Base-by-base conservation (phyloP, 2,329 filamentous ascomycete species). In the Trichoderma arundinaceum region DNA sequence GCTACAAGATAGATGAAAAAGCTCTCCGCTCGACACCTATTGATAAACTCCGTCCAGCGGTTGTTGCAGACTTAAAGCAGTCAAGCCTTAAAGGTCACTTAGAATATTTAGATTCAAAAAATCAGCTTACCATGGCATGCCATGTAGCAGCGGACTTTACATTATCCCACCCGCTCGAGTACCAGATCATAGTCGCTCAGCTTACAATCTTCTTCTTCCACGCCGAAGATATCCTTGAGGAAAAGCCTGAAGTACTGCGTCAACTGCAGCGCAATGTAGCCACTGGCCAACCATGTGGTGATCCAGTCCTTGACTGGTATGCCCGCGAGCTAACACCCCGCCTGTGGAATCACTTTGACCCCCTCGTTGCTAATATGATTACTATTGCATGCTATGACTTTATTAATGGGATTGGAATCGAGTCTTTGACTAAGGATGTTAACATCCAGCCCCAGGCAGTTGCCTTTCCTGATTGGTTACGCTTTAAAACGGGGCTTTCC, bases 161-260 rank as follows among this genome's bases (percentile, higher is more conserved):
- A 35, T 32, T 28, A 33, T 52, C 48, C 2, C 48, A 52, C 15
- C 48, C 48, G 2, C 28, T 52, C 7, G 48, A 52, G 28, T 52
- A 52, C 22, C 48, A 52, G 12, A 28, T 52, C 22, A 8, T 52
- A 8, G 48, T 52, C 15, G 48, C 48, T 15, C 48, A 52, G 28
- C 48, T 52, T 17, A 52, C 48, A 3, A 52, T 52, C 7, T 52
- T 52, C 48, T 52, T 52, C 48, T 52, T 52, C 48, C 48, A 52
- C 28, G 48, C 48, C 12, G 48, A 52, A 33, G 48, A 52, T 10
- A 52, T 52, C 3, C 48, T 52, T 6, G 48, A 52, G 2, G 22
- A 52, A 4, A 52, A 52, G 48, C 48, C 48, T 8, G 48, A 52
- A 3, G 48, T 52, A 6, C 48, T 52, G 6, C 48, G 48, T 13